Base-by-base conservation (phyloP, 225 moss, liverwort and hornwort genomes). In the Physcomitrium patens region DNA sequence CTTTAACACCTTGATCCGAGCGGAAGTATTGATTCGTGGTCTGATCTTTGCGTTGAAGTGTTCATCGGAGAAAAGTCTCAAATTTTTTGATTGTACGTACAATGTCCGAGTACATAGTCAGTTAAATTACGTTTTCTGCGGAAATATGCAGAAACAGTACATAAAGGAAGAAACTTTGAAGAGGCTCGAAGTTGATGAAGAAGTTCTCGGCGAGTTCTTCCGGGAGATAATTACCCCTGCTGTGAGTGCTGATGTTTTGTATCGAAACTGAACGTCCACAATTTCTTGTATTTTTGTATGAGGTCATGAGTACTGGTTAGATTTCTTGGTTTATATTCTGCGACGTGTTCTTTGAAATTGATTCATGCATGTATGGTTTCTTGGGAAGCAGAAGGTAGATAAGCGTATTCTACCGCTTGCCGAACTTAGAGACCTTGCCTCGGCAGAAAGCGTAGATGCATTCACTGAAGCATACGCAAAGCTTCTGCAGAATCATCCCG, bases 91-190 rank as follows among this genome's bases (percentile, higher is more conserved):
- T 26, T 58, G 50, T 57, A 57, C 51, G 26, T 66, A 61, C 41
- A 60, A 28, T 49, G 19, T 47, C 4, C 28, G 62, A 52, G 17
- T 66, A 43, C 48, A 56, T 48, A 50, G 13, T 43, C 51, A 59
- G 23, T 49, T 52, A 12, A 63, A 26, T 45, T 42, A 13, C 54
- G 31, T 51, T 24, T 64, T 43, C 56, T 66, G 26, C 64, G 66
- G 22, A 60, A 56, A 63, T 15, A 27, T 76, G 43, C 82, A 99
- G 99, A 99, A 84, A 92, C 90, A 86, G 49, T 89, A 93, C 65
- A 99, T 99, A 55, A 99, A 99, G 80, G 99, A 99, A 84, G 99
- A 99, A 70, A 99, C 99, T 62, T 77, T 99, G 71, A 95, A 99
- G 72, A 93, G 99, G 79, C 99, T 99, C 28, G 93, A 91, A 83